phyloP scores from a whole-genome alignment of 2,329 filamentous ascomycete genomes.

The Arachnomyces sp. region DNA sequence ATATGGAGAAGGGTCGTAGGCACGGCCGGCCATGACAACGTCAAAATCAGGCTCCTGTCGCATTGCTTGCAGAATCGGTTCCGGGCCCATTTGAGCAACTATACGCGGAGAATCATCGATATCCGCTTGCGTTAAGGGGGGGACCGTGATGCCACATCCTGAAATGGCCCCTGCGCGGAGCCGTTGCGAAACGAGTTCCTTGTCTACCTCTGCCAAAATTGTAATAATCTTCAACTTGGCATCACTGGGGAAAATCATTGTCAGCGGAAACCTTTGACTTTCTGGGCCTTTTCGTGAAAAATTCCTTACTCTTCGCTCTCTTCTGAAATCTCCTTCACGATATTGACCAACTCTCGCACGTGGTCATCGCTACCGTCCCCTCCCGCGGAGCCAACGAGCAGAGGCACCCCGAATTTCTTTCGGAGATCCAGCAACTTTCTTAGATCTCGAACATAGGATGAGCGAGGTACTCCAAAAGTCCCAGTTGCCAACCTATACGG shows the following conservation, averaged over 20 bases:
- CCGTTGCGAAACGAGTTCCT: slow-evolving; percentile 22
- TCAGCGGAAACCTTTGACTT: slow-evolving; percentile 11
- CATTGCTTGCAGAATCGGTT: slow-evolving; percentile 39
- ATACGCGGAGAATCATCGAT: slow-evolving; percentile 31
- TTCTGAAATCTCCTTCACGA: slow-evolving; percentile 24
- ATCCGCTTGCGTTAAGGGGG: slow-evolving; percentile 28
- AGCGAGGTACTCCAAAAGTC: slow-evolving; percentile 29
- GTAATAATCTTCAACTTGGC: slow-evolving; percentile 20
- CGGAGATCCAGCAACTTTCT: slow-evolving; percentile 30
- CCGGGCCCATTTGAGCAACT: slow-evolving; percentile 40
- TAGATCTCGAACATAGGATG: slow-evolving; percentile 37
- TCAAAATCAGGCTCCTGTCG: slow-evolving; percentile 30
- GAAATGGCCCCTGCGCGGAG: slow-evolving; percentile 25
- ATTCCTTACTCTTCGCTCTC: too few relatives aligned
- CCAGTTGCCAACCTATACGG: slow-evolving; percentile 19
- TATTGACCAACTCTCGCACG: slow-evolving; percentile 30
- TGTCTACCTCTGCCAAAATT: slow-evolving; percentile 35
- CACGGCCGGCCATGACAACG: slow-evolving; percentile 39
- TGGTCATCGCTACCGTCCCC: slow-evolving; percentile 40
- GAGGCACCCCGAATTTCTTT: slow-evolving; percentile 26
- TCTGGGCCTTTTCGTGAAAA: slow-evolving; percentile 9
- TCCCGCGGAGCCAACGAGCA: slow-evolving; percentile 39
- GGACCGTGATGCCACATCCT: slow-evolving; percentile 37
- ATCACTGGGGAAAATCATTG: slow-evolving; percentile 13
- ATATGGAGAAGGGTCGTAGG: slow-evolving; percentile 34